Evolutionary conservation across 176 grass and related monocot species (phyloP).

Genomic region (Oryza meridionalis): DNA sequence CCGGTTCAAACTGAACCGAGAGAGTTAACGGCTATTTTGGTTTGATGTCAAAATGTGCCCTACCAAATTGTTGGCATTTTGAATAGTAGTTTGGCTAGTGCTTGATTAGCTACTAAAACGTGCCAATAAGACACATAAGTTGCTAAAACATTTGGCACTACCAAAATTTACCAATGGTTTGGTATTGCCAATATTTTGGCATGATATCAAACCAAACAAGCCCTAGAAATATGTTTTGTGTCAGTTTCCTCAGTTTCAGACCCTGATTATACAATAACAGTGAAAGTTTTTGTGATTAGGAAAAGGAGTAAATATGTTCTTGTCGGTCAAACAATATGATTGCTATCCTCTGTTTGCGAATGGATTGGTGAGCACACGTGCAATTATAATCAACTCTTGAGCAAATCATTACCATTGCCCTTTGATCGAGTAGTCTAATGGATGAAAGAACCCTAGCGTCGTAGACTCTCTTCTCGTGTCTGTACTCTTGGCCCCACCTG

Average conservation of each 20-base stretch:
- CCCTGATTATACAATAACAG: too few species aligned
- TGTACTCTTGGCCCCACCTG: slow-evolving; percentile 29
- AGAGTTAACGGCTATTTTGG: too few species aligned
- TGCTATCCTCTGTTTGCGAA: not conserved
- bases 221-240: not conserved
- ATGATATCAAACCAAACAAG: too few species aligned
- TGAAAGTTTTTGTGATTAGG: not conserved
- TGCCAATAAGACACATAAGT: too few species aligned
- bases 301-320: not conserved
- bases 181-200: too few species aligned
- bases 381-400: not conserved
- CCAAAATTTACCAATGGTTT: too few species aligned
- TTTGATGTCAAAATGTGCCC: too few species aligned
- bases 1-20: not conserved
- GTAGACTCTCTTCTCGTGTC: slow-evolving; percentile 44
- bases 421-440: slow-evolving; percentile 22
- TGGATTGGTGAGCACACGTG: slow-evolving; percentile 39
- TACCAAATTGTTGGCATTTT: too few species aligned
- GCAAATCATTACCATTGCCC: slow-evolving; percentile 21
- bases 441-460: slow-evolving; percentile 17
- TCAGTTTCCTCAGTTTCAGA: not conserved
- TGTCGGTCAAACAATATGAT: slow-evolving; percentile 19
- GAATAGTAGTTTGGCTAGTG: too few species aligned
- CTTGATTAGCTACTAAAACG: too few species aligned
- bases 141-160: too few species aligned